Evolutionary conservation across 495 filamentous ascomycete genomes (phyloP).

Genomic region (Daldinia vernicosa): DNA sequence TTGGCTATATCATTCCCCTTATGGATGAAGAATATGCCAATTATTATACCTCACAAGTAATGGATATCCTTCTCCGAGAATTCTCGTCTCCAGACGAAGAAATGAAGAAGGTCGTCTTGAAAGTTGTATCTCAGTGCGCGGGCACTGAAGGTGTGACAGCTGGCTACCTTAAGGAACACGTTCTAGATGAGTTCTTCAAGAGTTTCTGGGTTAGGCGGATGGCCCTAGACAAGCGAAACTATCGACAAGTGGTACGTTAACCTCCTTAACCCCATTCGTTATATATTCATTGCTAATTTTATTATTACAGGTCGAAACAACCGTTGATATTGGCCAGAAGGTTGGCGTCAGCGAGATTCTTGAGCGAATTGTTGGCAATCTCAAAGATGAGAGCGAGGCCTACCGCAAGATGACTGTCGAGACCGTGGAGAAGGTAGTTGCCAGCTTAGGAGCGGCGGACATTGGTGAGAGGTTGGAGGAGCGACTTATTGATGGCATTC

Average conservation of each 20-base stretch:
- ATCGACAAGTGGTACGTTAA: conserved; percentile 77
- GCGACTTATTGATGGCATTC: conserved; percentile 92
- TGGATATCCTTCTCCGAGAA: conserved; percentile 97
- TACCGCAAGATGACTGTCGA: conserved; percentile 99
- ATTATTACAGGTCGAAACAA: conserved; percentile 76
- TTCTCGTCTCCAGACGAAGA: conserved; percentile 98
- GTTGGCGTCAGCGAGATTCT: conserved; percentile 95
- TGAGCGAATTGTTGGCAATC: conserved; percentile 88
- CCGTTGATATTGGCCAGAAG: conserved; percentile 96
- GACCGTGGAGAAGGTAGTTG: conserved; percentile 94
- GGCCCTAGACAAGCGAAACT: conserved; percentile 96
- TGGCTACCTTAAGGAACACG: conserved; percentile 91
- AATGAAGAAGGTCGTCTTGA: conserved; percentile 99
- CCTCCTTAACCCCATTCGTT: background rate
- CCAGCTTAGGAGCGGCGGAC: conserved; percentile 90
- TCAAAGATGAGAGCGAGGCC: conserved; percentile 98
- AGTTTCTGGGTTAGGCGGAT: conserved; percentile 98
- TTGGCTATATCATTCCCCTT: conserved; percentile 96
- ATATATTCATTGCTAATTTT: conserved; percentile 8
- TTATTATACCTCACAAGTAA: conserved; percentile 98
- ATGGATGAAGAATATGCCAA: conserved; percentile 99
- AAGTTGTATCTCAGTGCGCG: conserved; percentile 97
- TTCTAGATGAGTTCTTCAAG: conserved; percentile 97
- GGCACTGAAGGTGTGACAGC: conserved; percentile 94
- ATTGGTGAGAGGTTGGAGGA: conserved; percentile 93